Evolutionary conservation across 257 asterid genomes (phyloP).

Genomic region (Verbascum thapsus): DNA sequence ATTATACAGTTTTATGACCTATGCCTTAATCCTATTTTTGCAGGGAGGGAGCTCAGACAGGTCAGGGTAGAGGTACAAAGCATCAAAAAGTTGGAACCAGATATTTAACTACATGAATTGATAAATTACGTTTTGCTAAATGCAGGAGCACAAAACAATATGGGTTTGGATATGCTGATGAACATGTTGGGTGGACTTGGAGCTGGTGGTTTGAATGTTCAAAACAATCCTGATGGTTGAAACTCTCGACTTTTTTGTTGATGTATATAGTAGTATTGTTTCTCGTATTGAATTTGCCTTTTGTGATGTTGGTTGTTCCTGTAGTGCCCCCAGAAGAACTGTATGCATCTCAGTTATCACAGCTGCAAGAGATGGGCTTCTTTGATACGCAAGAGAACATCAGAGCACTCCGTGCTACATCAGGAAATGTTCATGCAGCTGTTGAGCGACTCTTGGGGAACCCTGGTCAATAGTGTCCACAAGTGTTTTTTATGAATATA

Average conservation of each 20-base stretch:
- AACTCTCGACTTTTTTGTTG: neutral
- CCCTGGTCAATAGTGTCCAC: slow-evolving; percentile 45
- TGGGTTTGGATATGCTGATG: slow-evolving; percentile 50
- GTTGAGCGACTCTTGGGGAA: slow-evolving; percentile 62
- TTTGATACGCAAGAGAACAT: slow-evolving; percentile 55
- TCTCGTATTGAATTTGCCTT: neutral
- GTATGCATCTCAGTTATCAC: slow-evolving; percentile 59
- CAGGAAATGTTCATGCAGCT: slow-evolving; percentile 65
- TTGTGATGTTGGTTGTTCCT: slow-evolving; percentile 20
- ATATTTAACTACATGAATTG: neutral
- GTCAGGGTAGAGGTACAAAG: slow-evolving; percentile 42
- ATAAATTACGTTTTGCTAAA: slow-evolving; percentile 8
- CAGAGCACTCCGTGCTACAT: slow-evolving; percentile 56
- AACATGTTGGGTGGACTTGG: slow-evolving; percentile 63
- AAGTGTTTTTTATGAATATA: neutral
- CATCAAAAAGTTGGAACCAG: slow-evolving; percentile 13
- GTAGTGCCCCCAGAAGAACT: slow-evolving; percentile 63
- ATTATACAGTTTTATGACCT: slow-evolving; percentile 10
- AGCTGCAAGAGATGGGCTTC: slow-evolving; percentile 74
- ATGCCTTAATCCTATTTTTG: slow-evolving; percentile 1
- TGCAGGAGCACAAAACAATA: slow-evolving; percentile 38
- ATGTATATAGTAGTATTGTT: no score
- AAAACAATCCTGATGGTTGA: slow-evolving; percentile 44
- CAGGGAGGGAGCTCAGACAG: slow-evolving; percentile 48
- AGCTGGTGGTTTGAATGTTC: slow-evolving; percentile 44